Evolutionary conservation across 176 grass and related monocot species (phyloP).

Genomic region (Panicum miliaceum): DNA sequence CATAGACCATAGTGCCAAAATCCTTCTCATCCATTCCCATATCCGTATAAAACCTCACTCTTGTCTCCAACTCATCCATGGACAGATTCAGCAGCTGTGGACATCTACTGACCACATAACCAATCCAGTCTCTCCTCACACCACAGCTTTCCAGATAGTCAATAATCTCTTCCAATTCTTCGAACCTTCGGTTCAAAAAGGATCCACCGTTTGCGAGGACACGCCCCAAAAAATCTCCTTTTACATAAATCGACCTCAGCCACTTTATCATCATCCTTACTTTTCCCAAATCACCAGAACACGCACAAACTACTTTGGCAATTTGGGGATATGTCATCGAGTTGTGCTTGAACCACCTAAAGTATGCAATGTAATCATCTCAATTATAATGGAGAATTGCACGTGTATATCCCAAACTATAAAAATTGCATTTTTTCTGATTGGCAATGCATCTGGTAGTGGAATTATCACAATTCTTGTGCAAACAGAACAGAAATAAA

Average conservation of each 20-base stretch:
- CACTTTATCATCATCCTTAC: slow-evolving; percentile 70
- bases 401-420: background rate
- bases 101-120: slow-evolving; percentile 73
- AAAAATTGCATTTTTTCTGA: background rate
- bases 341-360: slow-evolving; percentile 98
- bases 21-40: slow-evolving; percentile 90
- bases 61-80: slow-evolving; percentile 62
- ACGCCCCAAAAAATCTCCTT: slow-evolving; percentile 70
- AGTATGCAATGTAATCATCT: slow-evolving; percentile 17
- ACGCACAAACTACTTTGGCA: slow-evolving; percentile 70
- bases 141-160: slow-evolving; percentile 62
- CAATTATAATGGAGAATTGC: background rate
- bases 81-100: slow-evolving; percentile 66
- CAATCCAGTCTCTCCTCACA: slow-evolving; percentile 89
- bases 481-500: slow-evolving; percentile 1
- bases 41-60: slow-evolving; percentile 78
- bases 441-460: background rate
- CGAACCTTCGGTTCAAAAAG: slow-evolving; percentile 56
- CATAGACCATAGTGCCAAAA: slow-evolving; percentile 91
- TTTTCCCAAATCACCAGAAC: slow-evolving; percentile 67
- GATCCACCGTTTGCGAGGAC: slow-evolving; percentile 69
- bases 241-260: slow-evolving; percentile 85
- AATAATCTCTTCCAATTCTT: slow-evolving; percentile 68
- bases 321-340: slow-evolving; percentile 87
- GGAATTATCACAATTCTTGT: slow-evolving; percentile 1